Base-by-base conservation (phyloP, 1,284 basidiomycete genomes). In the Melampsora larici-populina region DNA sequence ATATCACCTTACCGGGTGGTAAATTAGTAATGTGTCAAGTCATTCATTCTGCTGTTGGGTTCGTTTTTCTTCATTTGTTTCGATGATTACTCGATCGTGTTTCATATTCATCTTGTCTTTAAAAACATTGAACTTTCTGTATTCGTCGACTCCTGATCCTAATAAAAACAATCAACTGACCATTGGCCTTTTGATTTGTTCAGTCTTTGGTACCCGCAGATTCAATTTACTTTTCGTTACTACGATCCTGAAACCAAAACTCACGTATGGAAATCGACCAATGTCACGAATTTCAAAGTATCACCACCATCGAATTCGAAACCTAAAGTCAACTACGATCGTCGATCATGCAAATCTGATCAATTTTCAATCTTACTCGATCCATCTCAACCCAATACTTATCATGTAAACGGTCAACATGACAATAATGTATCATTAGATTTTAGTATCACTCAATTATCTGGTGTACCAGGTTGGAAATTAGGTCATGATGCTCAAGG, bases 31-130 rank as follows among this genome's bases (percentile, higher is more conserved):
- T 93, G 88, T 90, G 89, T 82, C 96, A 99, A 86, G 88, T 99
- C 79, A 98, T 99, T 82, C 94, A 97, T 87, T 96, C 94, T 2
- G 88, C 92, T 65, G 89, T 96, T 74, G 97, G 97, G 94, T 96
- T 82, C 85, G 92, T 87, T 11, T 21, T 13, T 13, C 62, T 36
- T 26, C 43, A 4, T 21, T 9, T 17, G 17, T 29, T 43, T 7
- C 13, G 51, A 36, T 18, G 29, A 48, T 8, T 51, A 5, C 18
- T 26, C 46, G 17, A 62, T 48, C 21, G 17, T 40, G 21, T 31
- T 67, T 58, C 78, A 58, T 63, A 58, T 78, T 72, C 68, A 15
- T 60, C 26, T 36, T 18, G 70, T 66, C 55, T 29, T 6, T 18
- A 60, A 29, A 43, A 36, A 26, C 24, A 24, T 31, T 65, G 9